These are phyloP conservation scores for Venturia carpophila DNA, from an alignment of 2,329 filamentous ascomycete genomes.

Conservation along the genomic window DNA sequence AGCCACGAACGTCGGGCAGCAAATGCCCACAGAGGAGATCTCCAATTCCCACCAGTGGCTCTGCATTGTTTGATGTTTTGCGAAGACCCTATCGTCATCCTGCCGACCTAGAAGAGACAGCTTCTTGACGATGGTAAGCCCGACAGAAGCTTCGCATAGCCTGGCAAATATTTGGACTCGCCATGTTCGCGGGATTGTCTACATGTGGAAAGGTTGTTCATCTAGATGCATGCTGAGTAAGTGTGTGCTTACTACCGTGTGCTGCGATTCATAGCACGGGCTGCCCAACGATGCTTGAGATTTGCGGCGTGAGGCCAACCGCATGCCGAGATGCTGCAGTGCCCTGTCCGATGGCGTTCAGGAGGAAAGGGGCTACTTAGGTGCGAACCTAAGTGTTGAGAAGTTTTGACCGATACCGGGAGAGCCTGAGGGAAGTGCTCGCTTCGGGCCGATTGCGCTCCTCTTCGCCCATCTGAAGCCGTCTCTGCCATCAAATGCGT, in stretches of 20 bases:
- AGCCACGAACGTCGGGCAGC: neutral
- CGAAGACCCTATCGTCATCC: neutral
- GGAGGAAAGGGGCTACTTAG: too few species aligned
- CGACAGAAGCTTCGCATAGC: neutral
- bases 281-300: neutral
- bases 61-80: neutral
- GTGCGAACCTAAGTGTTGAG: too few species aligned
- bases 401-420: too few species aligned
- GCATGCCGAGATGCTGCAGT: too few species aligned
- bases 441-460: too few species aligned
- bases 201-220: neutral
- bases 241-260: neutral
- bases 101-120: neutral
- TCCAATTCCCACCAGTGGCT: neutral
- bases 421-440: too few species aligned
- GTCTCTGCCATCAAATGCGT: too few species aligned
- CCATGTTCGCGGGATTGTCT: neutral
- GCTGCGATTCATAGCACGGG: neutral
- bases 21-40: neutral
- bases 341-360: too few species aligned
- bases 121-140: neutral
- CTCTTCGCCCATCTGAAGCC: too few species aligned
- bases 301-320: too few species aligned
- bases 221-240: slow-evolving; percentile 8
- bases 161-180: neutral